Base-by-base conservation (phyloP, 2,329 filamentous ascomycete species). In the Elsinoe batatas region DNA sequence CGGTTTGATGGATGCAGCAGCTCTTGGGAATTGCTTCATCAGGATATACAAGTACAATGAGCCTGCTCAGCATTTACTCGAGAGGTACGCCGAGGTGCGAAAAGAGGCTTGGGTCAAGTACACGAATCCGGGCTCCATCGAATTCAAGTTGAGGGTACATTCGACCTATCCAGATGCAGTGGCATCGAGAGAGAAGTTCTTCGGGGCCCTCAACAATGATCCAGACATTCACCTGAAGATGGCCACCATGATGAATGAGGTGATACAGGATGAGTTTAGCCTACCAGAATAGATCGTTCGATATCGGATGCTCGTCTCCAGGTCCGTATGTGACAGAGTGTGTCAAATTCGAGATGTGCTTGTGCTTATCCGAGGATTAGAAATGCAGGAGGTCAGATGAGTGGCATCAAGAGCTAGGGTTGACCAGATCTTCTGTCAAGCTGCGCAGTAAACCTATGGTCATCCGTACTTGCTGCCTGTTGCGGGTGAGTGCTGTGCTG, bases 11-110 rank as follows among this genome's bases (percentile, higher is more conserved):
- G 40, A 54, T 37, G 35, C 59, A 6, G 53, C 35, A 26, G 54
- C 51, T 22, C 55, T 57, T 33, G 54, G 59, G 13, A 60, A 59
- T 35, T 54, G 53, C 33, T 46, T 61, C 15, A 53, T 44, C 20
- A 47, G 47, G 33, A 54, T 60, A 30, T 42, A 59, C 15, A 53
- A 46, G 36, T 26, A 58, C 32, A 44, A 50, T 4, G 33, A 56
- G 44, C 43, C 36, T 10, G 40, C 53, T 10, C 37, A 47, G n/a
- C 26, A 56, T 13, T 15, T 56, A 12, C 30, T 56, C 22, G 32
- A 46, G 30, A 12, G 42, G 13, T 56, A 47, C 38, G 53, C 53
- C 20, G 30, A 56, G 22, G 32, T 47, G 4, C 38, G 40, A 22
- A 26, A 40, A n/a, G 42, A 56, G 2, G 53, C 53, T 12, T 56